Evolutionary conservation across 495 filamentous ascomycete species (phyloP).

Genomic region (Chaetomium fimeti): DNA sequence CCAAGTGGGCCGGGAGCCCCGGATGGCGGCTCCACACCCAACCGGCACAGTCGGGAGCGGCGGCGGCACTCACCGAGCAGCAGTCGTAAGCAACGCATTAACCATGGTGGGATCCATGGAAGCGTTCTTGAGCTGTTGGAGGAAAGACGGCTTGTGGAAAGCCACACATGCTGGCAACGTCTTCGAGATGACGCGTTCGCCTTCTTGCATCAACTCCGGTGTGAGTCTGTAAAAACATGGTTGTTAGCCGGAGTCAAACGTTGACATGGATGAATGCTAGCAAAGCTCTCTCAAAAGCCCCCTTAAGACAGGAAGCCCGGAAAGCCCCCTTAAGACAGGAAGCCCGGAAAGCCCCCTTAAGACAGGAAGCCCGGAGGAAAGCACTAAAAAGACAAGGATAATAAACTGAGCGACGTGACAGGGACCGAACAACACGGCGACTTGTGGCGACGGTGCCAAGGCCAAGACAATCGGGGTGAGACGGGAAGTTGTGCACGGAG

Average conservation of each 20-base stretch:
- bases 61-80: slow-evolving; percentile 43
- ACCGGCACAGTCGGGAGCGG: not conserved
- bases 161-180: slow-evolving; percentile 53
- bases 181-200: slow-evolving; percentile 51
- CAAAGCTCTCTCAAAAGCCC: too few relatives aligned
- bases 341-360: not conserved
- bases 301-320: not conserved
- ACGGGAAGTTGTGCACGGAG: slow-evolving; percentile 36
- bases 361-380: not conserved
- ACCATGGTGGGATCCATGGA: slow-evolving; percentile 49
- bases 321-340: too few relatives aligned
- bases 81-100: slow-evolving; percentile 49
- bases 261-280: not conserved
- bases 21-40: not conserved
- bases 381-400: too few relatives aligned
- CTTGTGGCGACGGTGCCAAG: slow-evolving; percentile 21
- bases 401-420: too few relatives aligned
- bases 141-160: slow-evolving; percentile 53
- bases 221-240: slow-evolving; percentile 40
- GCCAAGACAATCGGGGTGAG: slow-evolving; percentile 31
- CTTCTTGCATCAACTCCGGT: slow-evolving; percentile 49
- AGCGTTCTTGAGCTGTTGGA: slow-evolving; percentile 50
- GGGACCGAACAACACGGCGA: not conserved
- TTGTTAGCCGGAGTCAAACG: slow-evolving; percentile 19
- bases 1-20: slow-evolving; percentile 25